A percentile compares a stretch with the other conserved stretches of the same genome.
phyloP scores from a whole-genome alignment of 75 land plant species.

The Picea glauca region DNA sequence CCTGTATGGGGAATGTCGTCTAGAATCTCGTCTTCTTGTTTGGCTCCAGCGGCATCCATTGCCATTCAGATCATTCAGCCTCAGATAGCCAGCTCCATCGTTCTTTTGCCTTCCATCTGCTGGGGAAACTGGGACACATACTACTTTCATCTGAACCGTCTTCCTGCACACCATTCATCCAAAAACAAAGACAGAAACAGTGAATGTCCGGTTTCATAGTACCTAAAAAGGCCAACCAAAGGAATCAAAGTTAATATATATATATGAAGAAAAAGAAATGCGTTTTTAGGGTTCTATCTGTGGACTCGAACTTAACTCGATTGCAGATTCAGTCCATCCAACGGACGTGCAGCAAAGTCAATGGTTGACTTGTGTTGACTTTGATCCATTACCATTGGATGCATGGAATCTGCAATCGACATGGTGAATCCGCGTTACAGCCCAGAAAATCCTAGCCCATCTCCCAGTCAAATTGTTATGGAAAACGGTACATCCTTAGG shows the following conservation, averaged over 20 bases:
- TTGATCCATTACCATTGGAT: no score
- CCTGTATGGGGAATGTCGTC: no score
- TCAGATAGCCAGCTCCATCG: constrained; percentile 64
- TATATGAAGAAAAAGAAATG: not conserved
- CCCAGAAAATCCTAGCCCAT: not conserved
- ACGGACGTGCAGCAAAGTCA: no score
- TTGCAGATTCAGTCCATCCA: no score
- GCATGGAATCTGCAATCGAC: no score
- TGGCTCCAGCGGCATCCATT: no score
- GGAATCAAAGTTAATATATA: not conserved
- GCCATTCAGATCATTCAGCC: constrained; percentile 34
- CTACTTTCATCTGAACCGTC: constrained; percentile 28
- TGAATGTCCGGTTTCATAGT: not conserved
- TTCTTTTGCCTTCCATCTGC: constrained; percentile 21
- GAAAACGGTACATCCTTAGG: no score
- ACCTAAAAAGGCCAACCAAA: not conserved
- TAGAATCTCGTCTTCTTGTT: no score
- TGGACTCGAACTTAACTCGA: no score
- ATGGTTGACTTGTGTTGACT: no score
- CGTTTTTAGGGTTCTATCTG: no score
- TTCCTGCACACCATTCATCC: constrained; percentile 6
- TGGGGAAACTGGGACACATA: constrained; percentile 24
- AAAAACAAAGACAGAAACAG: not conserved
- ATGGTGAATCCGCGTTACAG: not conserved
- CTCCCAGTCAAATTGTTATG: no score